Evolutionary conservation across 1,139 yeast genomes (phyloP), one percentile per base, ranked within the genome.

Genomic region (Sugiyamaella castrensis): DNA sequence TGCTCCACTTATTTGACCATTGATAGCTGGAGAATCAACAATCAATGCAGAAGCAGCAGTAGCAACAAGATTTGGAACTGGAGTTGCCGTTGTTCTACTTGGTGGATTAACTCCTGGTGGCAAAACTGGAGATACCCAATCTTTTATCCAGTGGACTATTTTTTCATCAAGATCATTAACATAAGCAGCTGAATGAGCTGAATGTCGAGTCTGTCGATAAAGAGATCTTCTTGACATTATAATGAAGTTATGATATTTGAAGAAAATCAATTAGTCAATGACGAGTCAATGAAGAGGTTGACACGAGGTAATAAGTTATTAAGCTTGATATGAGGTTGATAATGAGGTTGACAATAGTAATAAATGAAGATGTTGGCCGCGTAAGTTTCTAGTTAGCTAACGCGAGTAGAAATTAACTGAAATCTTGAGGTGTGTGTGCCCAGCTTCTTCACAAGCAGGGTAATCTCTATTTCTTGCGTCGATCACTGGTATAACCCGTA

Each of bases 201-300:
- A 44, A 51, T 57, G 60, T 9, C 66, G 55, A n/a, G 64, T 56
- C 46, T 61, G 65, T 38, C 65, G 56, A 46, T 59, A 60, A 12
- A 61, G 51, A n/a, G 66, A 62, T 11, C 67, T 53, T 41, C 66
- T 59, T 32, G 64, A 55, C 61, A 58, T 59, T 37, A 37, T 39
- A 30, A 34, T 39, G 37, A 8, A 8, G 15, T 28, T 8, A 26
- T 19, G 11, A 35, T 9, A 35, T 10, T 13, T n/a, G 19, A 8
- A 12, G 7, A 12, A 11, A 12, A 34, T 13, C 37, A 34, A 11
- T 13, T 34, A 11, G 35, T 29, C 31, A 4, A 30, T 30, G 13
- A 30, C 33, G 33, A 2, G 33, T n/a, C n/a, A 30, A 30, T 30
- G 33, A 30, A 30, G 33, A 29, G 31, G 31, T 11, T 9, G 31